Evolutionary conservation across 306 rosid genomes (phyloP).

Genomic region (Quercus rubra): DNA sequence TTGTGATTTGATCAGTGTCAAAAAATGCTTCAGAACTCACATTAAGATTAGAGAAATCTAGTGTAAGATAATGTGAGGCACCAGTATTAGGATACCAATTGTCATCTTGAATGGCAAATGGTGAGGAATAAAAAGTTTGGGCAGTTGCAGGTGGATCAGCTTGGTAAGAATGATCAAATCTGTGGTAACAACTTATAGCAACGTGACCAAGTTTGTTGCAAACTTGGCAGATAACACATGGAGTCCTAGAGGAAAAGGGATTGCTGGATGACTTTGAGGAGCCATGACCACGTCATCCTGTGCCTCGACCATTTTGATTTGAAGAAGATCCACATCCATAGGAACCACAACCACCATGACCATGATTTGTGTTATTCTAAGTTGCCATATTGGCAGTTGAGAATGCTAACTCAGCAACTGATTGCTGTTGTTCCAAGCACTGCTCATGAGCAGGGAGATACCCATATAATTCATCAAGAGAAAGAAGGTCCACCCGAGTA

Average conservation of each 20-base stretch:
- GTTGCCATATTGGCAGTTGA: not conserved
- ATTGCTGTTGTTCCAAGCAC: not conserved
- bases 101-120: not conserved
- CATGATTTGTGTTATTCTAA: not conserved
- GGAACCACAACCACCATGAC: not conserved
- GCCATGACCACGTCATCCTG: too few species aligned
- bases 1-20: not conserved
- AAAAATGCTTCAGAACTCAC: not conserved
- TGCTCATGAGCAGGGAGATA: not conserved
- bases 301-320: not conserved
- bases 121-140: not conserved
- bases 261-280: too few species aligned
- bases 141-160: not conserved
- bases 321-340: not conserved
- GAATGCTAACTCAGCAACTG: not conserved
- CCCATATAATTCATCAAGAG: not conserved
- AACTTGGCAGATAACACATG: not conserved
- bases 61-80: not conserved
- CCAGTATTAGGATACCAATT: not conserved
- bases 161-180: not conserved
- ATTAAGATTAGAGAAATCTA: not conserved
- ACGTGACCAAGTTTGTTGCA: not conserved
- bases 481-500: not conserved
- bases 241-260: too few species aligned
- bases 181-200: not conserved